phyloP scores from a whole-genome alignment of 2,329 filamentous ascomycete species.

The Phaeoacremonium minimum region DNA sequence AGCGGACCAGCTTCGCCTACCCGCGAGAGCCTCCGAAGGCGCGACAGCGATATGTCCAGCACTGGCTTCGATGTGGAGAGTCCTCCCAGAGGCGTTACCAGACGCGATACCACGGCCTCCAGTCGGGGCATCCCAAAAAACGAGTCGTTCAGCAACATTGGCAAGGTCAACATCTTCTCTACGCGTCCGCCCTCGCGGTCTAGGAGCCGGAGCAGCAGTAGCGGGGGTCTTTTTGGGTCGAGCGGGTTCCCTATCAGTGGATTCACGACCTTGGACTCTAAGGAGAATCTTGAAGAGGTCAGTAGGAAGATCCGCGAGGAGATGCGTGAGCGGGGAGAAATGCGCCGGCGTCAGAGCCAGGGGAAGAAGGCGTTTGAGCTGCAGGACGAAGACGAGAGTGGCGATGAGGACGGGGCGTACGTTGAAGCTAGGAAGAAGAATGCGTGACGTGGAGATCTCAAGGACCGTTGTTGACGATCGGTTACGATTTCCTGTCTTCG shows the following conservation, averaged over 20 bases:
- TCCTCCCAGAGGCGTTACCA: constrained; percentile 24
- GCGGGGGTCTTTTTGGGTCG: constrained; percentile 58
- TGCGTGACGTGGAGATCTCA: too few species aligned
- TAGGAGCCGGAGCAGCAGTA: constrained; percentile 64
- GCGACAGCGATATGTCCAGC: constrained; percentile 46
- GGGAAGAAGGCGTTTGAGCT: constrained; percentile 28
- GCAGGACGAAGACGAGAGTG: constrained; percentile 25
- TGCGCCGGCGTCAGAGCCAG: constrained; percentile 50
- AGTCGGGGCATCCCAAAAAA: constrained; percentile 67
- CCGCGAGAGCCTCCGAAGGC: constrained; percentile 23
- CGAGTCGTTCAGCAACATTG: constrained; percentile 90
- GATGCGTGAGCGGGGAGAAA: constrained; percentile 72
- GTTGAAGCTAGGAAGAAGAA: constrained; percentile 39
- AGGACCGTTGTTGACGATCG: too few species aligned
- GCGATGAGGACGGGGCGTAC: constrained; percentile 35
- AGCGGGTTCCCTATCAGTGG: constrained; percentile 62
- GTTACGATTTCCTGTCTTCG: too few species aligned
- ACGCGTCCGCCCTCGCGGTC: constrained; percentile 81
- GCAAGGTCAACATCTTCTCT: constrained; percentile 83
- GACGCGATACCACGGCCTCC: constrained; percentile 48
- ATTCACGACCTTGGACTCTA: constrained; percentile 64
- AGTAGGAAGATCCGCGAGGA: constrained; percentile 78
- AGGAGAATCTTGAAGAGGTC: constrained; percentile 75
- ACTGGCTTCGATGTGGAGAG: constrained; percentile 26
- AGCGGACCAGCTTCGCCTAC: constrained; percentile 17